Conservation (phyloP, 2,329 filamentous ascomycete species). For the Alternaria arbusti region DNA sequence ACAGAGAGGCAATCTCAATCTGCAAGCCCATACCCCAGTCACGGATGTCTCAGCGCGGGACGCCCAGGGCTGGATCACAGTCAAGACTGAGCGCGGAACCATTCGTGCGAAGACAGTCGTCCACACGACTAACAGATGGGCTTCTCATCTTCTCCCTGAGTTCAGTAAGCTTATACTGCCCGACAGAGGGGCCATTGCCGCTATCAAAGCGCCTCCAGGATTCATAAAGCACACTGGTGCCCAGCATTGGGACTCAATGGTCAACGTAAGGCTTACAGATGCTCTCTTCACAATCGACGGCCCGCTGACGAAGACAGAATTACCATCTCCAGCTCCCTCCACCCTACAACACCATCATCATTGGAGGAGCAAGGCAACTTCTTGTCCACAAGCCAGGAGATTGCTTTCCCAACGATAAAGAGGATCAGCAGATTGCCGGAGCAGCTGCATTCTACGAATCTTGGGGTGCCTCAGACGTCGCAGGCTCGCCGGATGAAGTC, state of each 20-base stretch:
- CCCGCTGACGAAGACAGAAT: conserved; percentile 4
- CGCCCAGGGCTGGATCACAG: conserved; percentile 6
- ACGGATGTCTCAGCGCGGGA: conserved; percentile 10
- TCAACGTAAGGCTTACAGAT: conserved; percentile 7
- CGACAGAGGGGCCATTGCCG: conserved; percentile 1
- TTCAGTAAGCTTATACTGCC: conserved; percentile 12
- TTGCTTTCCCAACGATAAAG: conserved; percentile 6
- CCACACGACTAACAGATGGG: conserved; percentile 18
- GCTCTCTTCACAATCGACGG: not conserved
- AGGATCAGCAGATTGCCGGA: conserved; percentile 9
- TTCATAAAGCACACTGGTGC: conserved; percentile 18
- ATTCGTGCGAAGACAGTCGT: conserved; percentile 11
- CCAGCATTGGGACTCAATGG: conserved; percentile 14
- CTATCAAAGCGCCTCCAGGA: conserved; percentile 11
- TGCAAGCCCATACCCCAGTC: conserved; percentile 14
- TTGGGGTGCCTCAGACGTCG: conserved; percentile 12
- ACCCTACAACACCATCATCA: conserved; percentile 17
- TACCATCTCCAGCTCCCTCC: conserved; percentile 16
- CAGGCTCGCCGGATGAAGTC: conserved; percentile 1
- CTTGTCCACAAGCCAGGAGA: conserved; percentile 8
- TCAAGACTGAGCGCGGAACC: conserved; percentile 6
- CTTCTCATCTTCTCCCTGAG: conserved; percentile 16
- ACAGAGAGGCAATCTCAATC: not conserved
- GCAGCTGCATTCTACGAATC: conserved; percentile 11
- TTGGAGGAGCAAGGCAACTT: conserved; percentile 14